Evolutionary conservation across 2,329 filamentous ascomycete genomes (phyloP).

Genomic region (Zalaria sp.): DNA sequence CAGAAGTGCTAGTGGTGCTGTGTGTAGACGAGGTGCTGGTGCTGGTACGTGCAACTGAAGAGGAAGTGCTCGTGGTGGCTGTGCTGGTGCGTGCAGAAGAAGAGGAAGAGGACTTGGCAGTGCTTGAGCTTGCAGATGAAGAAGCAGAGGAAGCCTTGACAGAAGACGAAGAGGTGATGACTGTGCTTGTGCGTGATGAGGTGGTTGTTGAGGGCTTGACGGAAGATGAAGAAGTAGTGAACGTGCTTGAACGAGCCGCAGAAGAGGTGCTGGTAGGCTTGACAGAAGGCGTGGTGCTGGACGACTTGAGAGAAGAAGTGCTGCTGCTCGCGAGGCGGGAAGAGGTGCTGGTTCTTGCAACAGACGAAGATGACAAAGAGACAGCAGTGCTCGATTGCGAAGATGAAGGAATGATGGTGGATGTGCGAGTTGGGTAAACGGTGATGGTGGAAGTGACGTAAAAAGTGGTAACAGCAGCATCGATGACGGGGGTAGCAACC

Average conservation of each 20-base stretch:
- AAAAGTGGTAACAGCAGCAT: no score
- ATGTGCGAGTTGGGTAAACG: background rate
- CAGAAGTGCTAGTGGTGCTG: constrained; percentile 4
- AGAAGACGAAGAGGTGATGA: background rate
- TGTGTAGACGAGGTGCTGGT: background rate
- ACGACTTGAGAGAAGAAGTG: background rate
- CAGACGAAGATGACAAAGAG: background rate
- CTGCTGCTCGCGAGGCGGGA: background rate
- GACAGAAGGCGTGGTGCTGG: background rate
- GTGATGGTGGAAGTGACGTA: background rate
- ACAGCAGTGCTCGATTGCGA: background rate
- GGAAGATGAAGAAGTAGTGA: background rate
- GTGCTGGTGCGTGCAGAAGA: background rate
- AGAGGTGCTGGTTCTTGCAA: background rate
- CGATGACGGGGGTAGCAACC: no score
- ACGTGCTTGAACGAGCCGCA: no score
- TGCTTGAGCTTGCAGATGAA: background rate
- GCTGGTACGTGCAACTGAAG: background rate
- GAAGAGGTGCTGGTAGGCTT: background rate
- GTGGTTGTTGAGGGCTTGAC: background rate
- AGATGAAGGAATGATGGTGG: background rate
- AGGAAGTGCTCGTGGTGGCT: background rate
- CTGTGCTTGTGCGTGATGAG: no score
- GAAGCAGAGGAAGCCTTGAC: background rate
- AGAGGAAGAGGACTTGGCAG: background rate